A percentile compares a stretch with the other conserved stretches of the same genome.
Conservation (phyloP, 345 rosid species). For the Salix udensis region DNA sequence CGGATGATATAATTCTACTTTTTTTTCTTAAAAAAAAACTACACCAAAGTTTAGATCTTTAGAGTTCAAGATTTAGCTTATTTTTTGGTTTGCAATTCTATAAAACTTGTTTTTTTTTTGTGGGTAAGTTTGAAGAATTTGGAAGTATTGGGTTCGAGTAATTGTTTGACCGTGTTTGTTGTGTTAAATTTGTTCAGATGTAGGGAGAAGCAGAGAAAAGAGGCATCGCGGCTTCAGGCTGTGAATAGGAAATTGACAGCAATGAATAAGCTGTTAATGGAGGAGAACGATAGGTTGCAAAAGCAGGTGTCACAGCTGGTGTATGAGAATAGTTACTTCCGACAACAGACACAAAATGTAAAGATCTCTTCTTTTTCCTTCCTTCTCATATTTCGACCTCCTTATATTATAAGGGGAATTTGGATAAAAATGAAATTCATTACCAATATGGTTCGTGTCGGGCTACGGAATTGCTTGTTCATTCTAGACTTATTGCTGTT, state of each 20-base stretch:
- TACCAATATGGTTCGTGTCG: not conserved
- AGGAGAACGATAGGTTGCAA: constrained; percentile 98
- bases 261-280: constrained; percentile 97
- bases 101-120: not conserved
- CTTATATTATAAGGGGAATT: not conserved
- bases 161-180: not conserved
- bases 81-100: not conserved
- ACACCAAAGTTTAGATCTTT: not conserved
- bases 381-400: not conserved
- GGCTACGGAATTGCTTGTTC: not conserved
- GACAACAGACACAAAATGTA: constrained; percentile 89
- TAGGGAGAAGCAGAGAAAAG: constrained; percentile 98
- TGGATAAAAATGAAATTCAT: not conserved
- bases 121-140: constrained; percentile 1
- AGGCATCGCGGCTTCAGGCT: constrained; percentile 93
- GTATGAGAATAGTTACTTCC: constrained; percentile 91
- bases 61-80: not conserved
- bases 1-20: not conserved
- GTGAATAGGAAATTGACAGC: constrained; percentile 94
- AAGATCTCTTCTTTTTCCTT: not conserved
- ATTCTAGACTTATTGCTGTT: not conserved
- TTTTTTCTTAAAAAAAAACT: not conserved
- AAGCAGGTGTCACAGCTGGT: constrained; percentile 97
- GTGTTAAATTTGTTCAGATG: constrained; percentile 46
- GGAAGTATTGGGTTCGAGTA: not conserved